Evolutionary conservation across 768 basidiomycete species (phyloP).

Genomic region (Leccinum truebloodii): DNA sequence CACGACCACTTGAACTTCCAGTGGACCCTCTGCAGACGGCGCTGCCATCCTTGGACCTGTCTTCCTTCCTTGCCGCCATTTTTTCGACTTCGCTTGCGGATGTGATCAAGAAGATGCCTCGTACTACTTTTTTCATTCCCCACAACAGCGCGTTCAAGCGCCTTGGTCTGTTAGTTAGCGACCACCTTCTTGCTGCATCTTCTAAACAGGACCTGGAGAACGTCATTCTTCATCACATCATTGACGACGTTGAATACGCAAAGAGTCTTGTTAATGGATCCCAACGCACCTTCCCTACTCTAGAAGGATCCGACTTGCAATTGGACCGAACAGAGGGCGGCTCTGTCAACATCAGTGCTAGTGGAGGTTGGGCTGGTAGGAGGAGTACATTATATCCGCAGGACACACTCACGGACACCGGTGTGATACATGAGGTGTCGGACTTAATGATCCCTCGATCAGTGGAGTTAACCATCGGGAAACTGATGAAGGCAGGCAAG

Average conservation of each 20-base stretch:
- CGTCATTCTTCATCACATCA: constrained; percentile 85
- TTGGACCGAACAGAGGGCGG: constrained; percentile 60
- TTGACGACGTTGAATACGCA: constrained; percentile 76
- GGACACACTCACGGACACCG: constrained; percentile 82
- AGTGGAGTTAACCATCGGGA: constrained; percentile 84
- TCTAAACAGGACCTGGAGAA: constrained; percentile 79
- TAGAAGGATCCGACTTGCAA: constrained; percentile 84
- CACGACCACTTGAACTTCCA: constrained; percentile 81
- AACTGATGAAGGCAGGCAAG: constrained; percentile 86
- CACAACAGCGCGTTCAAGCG: constrained; percentile 87
- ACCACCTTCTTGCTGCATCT: constrained; percentile 77
- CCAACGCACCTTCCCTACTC: constrained; percentile 71
- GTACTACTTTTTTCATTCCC: constrained; percentile 83
- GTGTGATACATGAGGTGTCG: constrained; percentile 87
- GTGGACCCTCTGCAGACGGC: constrained; percentile 78
- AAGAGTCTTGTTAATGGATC: constrained; percentile 60
- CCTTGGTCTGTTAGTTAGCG: constrained; percentile 81
- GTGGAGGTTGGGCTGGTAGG: constrained; percentile 80
- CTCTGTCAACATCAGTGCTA: constrained; percentile 53
- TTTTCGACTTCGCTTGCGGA: constrained; percentile 86
- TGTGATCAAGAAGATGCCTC: constrained; percentile 58
- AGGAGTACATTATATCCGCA: constrained; percentile 55
- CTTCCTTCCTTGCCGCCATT: constrained; percentile 86
- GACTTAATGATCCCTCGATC: constrained; percentile 86
- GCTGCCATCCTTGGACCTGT: constrained; percentile 80